Evolutionary conservation across 2,329 filamentous ascomycete species (phyloP).

Genomic region (Sclerotinia trifoliorum): DNA sequence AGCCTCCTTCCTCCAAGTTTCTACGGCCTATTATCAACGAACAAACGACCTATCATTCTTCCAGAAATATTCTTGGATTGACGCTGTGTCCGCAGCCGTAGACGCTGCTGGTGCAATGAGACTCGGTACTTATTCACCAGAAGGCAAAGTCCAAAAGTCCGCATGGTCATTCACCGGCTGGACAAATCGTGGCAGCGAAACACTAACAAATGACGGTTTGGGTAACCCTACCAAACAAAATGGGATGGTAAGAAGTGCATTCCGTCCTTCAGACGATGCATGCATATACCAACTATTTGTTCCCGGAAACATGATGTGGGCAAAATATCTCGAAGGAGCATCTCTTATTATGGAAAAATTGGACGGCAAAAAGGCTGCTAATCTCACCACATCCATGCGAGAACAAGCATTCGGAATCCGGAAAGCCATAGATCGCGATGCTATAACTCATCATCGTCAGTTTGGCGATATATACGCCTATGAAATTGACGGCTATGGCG

Average conservation of each 20-base stretch:
- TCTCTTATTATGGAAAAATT: conserved; percentile 53
- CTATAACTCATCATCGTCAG: conserved; percentile 61
- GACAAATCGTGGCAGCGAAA: conserved; percentile 76
- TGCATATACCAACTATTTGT: conserved; percentile 81
- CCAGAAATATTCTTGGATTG: conserved; percentile 67
- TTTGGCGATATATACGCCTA: conserved; percentile 73
- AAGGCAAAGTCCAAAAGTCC: conserved; percentile 54
- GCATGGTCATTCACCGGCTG: conserved; percentile 76
- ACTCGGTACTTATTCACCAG: conserved; percentile 66
- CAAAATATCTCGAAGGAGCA: conserved; percentile 56
- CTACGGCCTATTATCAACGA: conserved; percentile 72
- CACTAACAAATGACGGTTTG: conserved; percentile 71
- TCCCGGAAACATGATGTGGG: conserved; percentile 84
- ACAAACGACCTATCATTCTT: conserved; percentile 74
- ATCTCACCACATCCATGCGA: conserved; percentile 55
- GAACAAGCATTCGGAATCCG: conserved; percentile 62
- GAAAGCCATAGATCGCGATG: conserved; percentile 67
- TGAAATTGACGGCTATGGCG: conserved; percentile 67
- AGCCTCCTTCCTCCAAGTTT: conserved; percentile 78
- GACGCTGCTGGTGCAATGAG: conserved; percentile 68
- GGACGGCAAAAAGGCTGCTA: conserved; percentile 45
- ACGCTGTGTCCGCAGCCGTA: conserved; percentile 68
- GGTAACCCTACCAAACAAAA: conserved; percentile 77
- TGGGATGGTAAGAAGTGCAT: conserved; percentile 81
- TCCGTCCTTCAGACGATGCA: conserved; percentile 86